Conservation (phyloP, 192 early-diverging fungal species). For the Endogone sp. region DNA sequence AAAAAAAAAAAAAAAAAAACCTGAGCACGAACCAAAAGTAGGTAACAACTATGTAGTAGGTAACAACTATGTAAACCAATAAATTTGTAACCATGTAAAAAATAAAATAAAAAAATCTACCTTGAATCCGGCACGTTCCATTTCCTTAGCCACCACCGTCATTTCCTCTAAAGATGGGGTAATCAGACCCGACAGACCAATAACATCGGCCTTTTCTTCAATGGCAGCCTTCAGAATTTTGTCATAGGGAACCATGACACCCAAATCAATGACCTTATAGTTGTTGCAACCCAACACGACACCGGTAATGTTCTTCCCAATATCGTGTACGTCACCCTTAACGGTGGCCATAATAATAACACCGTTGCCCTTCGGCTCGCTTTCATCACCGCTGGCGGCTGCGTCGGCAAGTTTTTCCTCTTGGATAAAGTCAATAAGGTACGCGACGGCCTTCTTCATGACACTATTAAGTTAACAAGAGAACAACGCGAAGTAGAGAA, state of each 20-base stretch:
- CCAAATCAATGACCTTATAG: conserved; percentile 91
- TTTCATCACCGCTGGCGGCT: conserved; percentile 34
- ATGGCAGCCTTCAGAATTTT: conserved; percentile 89
- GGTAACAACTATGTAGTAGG: too few relatives aligned
- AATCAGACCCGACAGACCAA: conserved; percentile 93
- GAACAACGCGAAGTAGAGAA: not conserved
- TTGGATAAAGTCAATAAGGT: conserved; percentile 93
- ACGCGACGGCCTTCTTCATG: conserved; percentile 98
- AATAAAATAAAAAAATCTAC: conserved; percentile 6
- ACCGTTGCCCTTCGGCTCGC: conserved; percentile 65
- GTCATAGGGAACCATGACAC: conserved; percentile 93
- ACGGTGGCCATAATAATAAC: conserved; percentile 92
- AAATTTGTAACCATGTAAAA: not conserved
- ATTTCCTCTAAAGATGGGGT: conserved; percentile 97
- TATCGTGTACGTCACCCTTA: conserved; percentile 97
- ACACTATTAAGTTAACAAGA: conserved; percentile 50
- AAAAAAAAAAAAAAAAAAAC: not conserved
- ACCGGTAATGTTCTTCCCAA: conserved; percentile 97
- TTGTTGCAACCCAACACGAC: conserved; percentile 98
- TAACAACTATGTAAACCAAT: conserved; percentile 4
- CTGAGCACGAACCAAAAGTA: not conserved
- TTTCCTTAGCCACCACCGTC: conserved; percentile 93
- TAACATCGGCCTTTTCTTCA: conserved; percentile 84
- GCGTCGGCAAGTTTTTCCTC: conserved; percentile 80
- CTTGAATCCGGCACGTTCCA: conserved; percentile 80